Evolutionary conservation across 805 yeast species (phyloP).

Genomic region (Cyberlindnera lachancei): DNA sequence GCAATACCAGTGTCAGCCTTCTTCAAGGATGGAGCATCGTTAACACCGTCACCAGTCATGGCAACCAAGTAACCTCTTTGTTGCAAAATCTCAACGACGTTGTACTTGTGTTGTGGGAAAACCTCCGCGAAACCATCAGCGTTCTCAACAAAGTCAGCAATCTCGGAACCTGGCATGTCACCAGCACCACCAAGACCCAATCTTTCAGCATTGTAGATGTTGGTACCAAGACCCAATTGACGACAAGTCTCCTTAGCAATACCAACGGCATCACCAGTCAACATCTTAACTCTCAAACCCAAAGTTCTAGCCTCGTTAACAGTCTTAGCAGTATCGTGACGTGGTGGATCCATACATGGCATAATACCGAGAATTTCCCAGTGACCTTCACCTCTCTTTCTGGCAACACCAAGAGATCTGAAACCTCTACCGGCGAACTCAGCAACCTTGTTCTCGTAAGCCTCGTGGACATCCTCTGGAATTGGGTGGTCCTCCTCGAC

Average conservation of each 20-base stretch:
- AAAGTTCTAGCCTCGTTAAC: slow-evolving; percentile 84
- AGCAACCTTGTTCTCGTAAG: slow-evolving; percentile 94
- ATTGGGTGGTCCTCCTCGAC: slow-evolving; percentile 96
- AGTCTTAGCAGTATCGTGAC: slow-evolving; percentile 96
- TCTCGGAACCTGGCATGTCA: slow-evolving; percentile 95
- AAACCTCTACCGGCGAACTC: slow-evolving; percentile 98
- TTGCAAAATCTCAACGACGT: slow-evolving; percentile 92
- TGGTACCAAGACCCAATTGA: slow-evolving; percentile 94
- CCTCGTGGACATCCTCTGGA: slow-evolving; percentile 88
- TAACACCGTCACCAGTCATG: slow-evolving; percentile 99
- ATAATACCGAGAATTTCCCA: slow-evolving; percentile 97
- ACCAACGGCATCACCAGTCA: slow-evolving; percentile 99
- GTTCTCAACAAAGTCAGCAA: slow-evolving; percentile 94
- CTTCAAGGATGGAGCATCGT: slow-evolving; percentile 96
- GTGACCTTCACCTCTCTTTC: slow-evolving; percentile 97
- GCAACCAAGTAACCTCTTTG: slow-evolving; percentile 96
- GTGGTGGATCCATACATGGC: slow-evolving; percentile 99
- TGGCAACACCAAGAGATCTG: slow-evolving; percentile 97
- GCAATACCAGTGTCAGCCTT: slow-evolving; percentile 97
- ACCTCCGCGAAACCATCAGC: slow-evolving; percentile 99
- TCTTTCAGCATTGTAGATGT: slow-evolving; percentile 95
- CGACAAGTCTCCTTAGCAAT: slow-evolving; percentile 98
- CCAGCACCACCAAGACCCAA: slow-evolving; percentile 90
- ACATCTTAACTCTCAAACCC: slow-evolving; percentile 95
- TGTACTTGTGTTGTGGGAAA: slow-evolving; percentile 96